Evolutionary conservation across 2,329 filamentous ascomycete genomes (phyloP).

Genomic region (Tolypocladium paradoxum): DNA sequence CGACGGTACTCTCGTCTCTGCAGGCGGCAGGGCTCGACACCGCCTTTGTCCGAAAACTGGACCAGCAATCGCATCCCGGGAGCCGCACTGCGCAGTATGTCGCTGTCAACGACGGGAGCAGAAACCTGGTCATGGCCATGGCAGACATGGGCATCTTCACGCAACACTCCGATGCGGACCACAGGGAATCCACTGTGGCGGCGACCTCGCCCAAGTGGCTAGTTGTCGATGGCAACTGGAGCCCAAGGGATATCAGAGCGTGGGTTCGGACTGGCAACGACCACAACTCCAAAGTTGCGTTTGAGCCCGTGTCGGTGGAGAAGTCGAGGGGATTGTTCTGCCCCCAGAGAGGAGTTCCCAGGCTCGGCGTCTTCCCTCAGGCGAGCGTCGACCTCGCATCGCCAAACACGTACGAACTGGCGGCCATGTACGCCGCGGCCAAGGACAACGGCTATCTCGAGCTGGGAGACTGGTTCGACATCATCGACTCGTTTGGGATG

Average conservation of each 20-base stretch:
- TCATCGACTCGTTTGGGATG: slow-evolving; percentile 73
- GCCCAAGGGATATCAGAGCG: slow-evolving; percentile 48
- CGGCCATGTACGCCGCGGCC: slow-evolving; percentile 66
- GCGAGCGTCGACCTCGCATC: slow-evolving; percentile 63
- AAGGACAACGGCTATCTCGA: slow-evolving; percentile 58
- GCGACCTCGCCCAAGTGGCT: slow-evolving; percentile 59
- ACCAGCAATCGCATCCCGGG: slow-evolving; percentile 33
- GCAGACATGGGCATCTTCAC: slow-evolving; percentile 86
- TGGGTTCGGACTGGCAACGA: slow-evolving; percentile 56
- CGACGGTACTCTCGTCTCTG: slow-evolving; percentile 58
- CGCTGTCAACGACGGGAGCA: slow-evolving; percentile 73
- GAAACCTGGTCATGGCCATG: slow-evolving; percentile 84
- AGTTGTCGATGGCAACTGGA: slow-evolving; percentile 84
- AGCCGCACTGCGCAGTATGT: slow-evolving; percentile 82
- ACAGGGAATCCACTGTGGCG: slow-evolving; percentile 51
- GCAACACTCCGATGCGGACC: slow-evolving; percentile 36
- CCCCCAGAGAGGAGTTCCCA: slow-evolving; percentile 22
- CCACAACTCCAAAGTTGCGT: slow-evolving; percentile 52
- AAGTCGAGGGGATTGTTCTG: slow-evolving; percentile 66
- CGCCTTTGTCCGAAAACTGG: slow-evolving; percentile 48
- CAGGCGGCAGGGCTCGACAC: slow-evolving; percentile 52
- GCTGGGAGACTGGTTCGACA: slow-evolving; percentile 60
- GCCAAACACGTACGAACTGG: slow-evolving; percentile 75
- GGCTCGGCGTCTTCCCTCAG: slow-evolving; percentile 44
- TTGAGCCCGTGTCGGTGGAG: slow-evolving; percentile 78